These are phyloP conservation scores for Chrysochromulina tobinii DNA, from an alignment of 78 protist species.

Conservation along the genomic window DNA sequence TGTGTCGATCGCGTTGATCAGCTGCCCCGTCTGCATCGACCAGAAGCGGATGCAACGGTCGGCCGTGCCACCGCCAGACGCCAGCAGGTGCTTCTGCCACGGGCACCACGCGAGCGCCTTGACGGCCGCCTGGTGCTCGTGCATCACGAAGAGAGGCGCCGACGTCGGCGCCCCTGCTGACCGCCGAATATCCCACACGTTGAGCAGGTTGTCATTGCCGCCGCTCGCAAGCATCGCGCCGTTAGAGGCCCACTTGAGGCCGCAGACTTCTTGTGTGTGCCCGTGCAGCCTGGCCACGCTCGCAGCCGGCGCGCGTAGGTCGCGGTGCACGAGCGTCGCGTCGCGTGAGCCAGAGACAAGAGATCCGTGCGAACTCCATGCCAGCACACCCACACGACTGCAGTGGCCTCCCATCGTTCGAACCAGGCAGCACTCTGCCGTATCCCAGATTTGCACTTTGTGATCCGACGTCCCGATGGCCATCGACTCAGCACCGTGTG, in stretches of 20 bases:
- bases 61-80: constrained; percentile 99
- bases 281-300: background rate
- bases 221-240: constrained; percentile 93
- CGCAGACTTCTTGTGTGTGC: constrained; percentile 31
- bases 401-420: constrained; percentile 90
- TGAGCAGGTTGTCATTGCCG: constrained; percentile 95
- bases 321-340: background rate
- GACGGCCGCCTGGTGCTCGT: constrained; percentile 86
- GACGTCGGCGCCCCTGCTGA: background rate
- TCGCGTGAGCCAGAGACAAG: constrained; percentile 22
- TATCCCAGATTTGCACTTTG: constrained; percentile 92
- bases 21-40: constrained; percentile 88
- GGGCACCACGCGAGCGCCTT: constrained; percentile 99
- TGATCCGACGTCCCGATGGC: constrained; percentile 93
- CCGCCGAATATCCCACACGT: constrained; percentile 78
- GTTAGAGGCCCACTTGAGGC: constrained; percentile 32
- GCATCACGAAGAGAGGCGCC: background rate
- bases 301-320: background rate
- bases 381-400: constrained; percentile 88
- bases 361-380: constrained; percentile 86
- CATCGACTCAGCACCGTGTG: background rate
- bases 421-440: constrained; percentile 39
- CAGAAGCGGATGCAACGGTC: constrained; percentile 95
- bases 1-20: constrained; percentile 81
- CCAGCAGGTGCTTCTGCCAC: constrained; percentile 85